Evolutionary conservation across 2,329 filamentous ascomycete species (phyloP).

Genomic region (Fusarium verrucosum): DNA sequence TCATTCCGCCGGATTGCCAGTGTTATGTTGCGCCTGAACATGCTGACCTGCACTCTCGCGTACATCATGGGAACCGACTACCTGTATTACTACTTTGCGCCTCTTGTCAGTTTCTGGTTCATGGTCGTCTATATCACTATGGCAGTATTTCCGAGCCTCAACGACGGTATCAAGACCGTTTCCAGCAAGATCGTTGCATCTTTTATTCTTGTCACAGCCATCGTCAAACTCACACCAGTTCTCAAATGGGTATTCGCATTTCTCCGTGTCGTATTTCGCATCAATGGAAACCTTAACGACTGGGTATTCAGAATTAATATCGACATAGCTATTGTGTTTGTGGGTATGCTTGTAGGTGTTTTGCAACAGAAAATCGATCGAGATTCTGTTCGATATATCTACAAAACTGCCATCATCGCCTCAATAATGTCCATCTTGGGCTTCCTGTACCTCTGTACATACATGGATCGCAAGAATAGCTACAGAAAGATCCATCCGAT

Average conservation of each 20-base stretch:
- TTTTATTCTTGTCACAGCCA: slow-evolving; percentile 52
- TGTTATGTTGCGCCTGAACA: slow-evolving; percentile 66
- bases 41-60: slow-evolving; percentile 62
- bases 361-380: slow-evolving; percentile 37
- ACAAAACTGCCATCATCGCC: slow-evolving; percentile 33
- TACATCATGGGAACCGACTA: slow-evolving; percentile 66
- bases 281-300: slow-evolving; percentile 59
- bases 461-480: slow-evolving; percentile 8
- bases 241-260: slow-evolving; percentile 40
- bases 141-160: slow-evolving; percentile 52
- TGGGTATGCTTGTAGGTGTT: slow-evolving; percentile 60
- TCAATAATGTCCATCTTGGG: slow-evolving; percentile 46
- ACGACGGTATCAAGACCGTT: slow-evolving; percentile 55
- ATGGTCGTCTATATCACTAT: slow-evolving; percentile 64
- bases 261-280: slow-evolving; percentile 54
- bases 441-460: slow-evolving; percentile 34
- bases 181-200: slow-evolving; percentile 57
- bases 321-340: slow-evolving; percentile 65
- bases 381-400: slow-evolving; percentile 31
- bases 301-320: slow-evolving; percentile 61
- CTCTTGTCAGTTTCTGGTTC: slow-evolving; percentile 70
- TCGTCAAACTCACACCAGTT: slow-evolving; percentile 27
- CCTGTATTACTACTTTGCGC: slow-evolving; percentile 65
- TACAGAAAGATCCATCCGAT: slow-evolving; percentile 64
- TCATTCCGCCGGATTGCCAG: slow-evolving; percentile 61